Base-by-base conservation (phyloP, 768 basidiomycete genomes). In the Pholiota conissans region DNA sequence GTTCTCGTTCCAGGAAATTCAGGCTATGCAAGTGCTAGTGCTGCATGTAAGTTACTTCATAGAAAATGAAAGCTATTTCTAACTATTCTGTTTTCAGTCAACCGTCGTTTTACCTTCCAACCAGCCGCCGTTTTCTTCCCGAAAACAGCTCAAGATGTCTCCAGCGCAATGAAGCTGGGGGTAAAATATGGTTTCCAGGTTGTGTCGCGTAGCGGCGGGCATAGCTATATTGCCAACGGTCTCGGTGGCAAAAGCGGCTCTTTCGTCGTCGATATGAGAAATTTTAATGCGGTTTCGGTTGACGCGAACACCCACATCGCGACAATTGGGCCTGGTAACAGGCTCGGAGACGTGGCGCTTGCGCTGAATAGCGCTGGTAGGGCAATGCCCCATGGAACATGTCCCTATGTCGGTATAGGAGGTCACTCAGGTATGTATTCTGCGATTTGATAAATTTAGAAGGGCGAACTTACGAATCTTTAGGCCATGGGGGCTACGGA, bases 151-250 rank as follows among this genome's bases (percentile, higher is more conserved):
- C 37, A 69, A n/a, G 67, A 75, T 45, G 69, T 73, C 3, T 63
- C 73, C 0, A 50, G 55, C 10, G 65, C 69, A 3, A 59, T 75
- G 24, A 60, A 65, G n/a, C 65, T 68, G 5, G 74, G 67, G 13
- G 50, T 50, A 2, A 63, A 64, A 8, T 61, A 69, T 18, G 66
- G 65, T 7, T 65, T 69, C 50, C 63, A 68, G 20, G 71, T 76
- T 1, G 71, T 72, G 8, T 73, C 78, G 18, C 70, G 76, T 22
- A 76, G 76, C 53, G 78, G 78, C 40, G 78, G 77, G 57, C 78
- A 79, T 58, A 77, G 76, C 59, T 81, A 79, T 56, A 72, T 77
- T 13, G 78, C 78, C 0, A 76, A 78, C 54, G 75, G 76, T 2
- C 67, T 78, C 1, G 76, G 77, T 14, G 77, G 77, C 5, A 70